phyloP scores from a whole-genome alignment of 2,329 filamentous ascomycete genomes.

The Colletotrichum chlorophyti region DNA sequence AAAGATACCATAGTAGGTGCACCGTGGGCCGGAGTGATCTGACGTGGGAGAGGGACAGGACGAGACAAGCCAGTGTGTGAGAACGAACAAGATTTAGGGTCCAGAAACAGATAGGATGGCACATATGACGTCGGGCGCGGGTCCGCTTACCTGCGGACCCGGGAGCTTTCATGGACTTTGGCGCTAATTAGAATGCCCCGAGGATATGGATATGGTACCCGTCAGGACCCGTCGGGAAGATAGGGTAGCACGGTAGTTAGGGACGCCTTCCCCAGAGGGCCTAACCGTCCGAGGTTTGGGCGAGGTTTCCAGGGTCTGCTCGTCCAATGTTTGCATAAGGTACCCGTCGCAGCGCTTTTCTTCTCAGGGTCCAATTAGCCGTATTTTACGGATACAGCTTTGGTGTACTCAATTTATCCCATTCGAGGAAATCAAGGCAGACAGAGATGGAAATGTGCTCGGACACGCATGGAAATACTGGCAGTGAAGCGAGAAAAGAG shows the following conservation, averaged over 20 bases:
- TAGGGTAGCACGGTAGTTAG: background rate
- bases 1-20: no score
- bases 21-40: no score
- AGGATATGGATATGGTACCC: background rate
- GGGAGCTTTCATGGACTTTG: background rate
- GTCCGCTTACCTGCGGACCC: background rate
- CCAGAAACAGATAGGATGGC: background rate
- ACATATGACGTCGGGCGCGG: slow-evolving; percentile 20
- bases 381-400: no score
- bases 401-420: no score
- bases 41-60: background rate
- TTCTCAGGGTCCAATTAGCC: background rate
- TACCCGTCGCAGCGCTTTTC: background rate
- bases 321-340: slow-evolving; percentile 3
- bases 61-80: background rate
- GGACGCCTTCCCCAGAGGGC: no score
- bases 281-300: no score
- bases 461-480: no score
- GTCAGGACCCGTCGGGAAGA: no score
- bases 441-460: no score
- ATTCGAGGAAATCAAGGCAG: no score
- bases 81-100: background rate
- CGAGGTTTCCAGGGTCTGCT: no score
- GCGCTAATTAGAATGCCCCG: background rate
- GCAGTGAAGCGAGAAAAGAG: no score